Evolutionary conservation across 257 asterid genomes (phyloP).

Genomic region (Petunia secreta): DNA sequence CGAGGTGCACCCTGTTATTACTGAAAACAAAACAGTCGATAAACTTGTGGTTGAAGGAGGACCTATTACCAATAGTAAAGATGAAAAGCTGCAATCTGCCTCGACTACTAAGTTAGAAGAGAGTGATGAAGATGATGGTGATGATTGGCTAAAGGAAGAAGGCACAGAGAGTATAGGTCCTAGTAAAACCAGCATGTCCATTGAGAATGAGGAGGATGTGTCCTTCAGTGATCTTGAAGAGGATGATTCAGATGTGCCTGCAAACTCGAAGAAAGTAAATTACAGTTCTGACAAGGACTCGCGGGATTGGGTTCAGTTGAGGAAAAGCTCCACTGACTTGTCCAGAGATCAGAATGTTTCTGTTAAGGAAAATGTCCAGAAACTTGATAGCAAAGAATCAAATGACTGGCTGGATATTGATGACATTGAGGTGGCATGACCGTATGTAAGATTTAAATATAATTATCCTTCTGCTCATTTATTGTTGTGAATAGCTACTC

Average conservation of each 20-base stretch:
- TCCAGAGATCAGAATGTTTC: slow-evolving; percentile 26
- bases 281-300: slow-evolving; percentile 72
- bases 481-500: slow-evolving; percentile 27
- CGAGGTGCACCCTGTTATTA: slow-evolving; percentile 45
- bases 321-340: slow-evolving; percentile 47
- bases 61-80: slow-evolving; percentile 33
- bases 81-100: slow-evolving; percentile 36
- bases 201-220: slow-evolving; percentile 88
- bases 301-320: slow-evolving; percentile 83
- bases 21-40: slow-evolving; percentile 42
- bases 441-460: slow-evolving; percentile 18
- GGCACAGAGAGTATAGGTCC: slow-evolving; percentile 46
- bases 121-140: slow-evolving; percentile 76
- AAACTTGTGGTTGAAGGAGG: slow-evolving; percentile 37
- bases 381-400: slow-evolving; percentile 55
- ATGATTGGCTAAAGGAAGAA: slow-evolving; percentile 97
- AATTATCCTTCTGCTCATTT: background rate
- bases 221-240: slow-evolving; percentile 97
- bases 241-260: slow-evolving; percentile 65
- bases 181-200: slow-evolving; percentile 48
- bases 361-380: slow-evolving; percentile 36
- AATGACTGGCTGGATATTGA: slow-evolving; percentile 74
- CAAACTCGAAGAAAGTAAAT: slow-evolving; percentile 54
- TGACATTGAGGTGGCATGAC: slow-evolving; percentile 61
- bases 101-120: slow-evolving; percentile 37